Evolutionary conservation across 1,284 basidiomycete genomes (phyloP), one percentile per base, ranked within the genome.

Genomic region (Apiotrichum brassicae): DNA sequence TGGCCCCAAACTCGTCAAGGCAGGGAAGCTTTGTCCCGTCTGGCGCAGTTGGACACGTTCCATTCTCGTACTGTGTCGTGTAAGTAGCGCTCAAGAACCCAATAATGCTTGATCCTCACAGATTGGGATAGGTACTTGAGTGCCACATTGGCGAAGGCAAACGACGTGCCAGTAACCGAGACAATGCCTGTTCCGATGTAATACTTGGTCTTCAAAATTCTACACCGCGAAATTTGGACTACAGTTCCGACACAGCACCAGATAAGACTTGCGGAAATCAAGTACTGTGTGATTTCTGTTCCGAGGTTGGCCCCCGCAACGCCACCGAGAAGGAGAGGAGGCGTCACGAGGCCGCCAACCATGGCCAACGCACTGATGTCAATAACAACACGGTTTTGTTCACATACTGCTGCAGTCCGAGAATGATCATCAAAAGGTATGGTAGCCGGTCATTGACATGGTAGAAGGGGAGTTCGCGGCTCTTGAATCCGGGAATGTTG

Each of bases 121-220:
- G 46, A 49, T 45, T 63, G 61, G 13, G 37, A 20, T 9, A 63
- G 53, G 43, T 62, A 65, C 25, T 52, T 44, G 16, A 63, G 51
- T 7, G 58, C 55, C 32, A 65, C 60, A 39, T 63, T 61, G 50
- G 59, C 59, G 50, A 64, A 64, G 11, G 62, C 61, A 47, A 66
- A 65, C 19, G 56, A 57, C 16, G 63, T 62, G 18, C 63, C 63
- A 6, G 53, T 55, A 24, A 66, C 64, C 8, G 49, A 53, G 54
- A 66, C 61, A 43, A 66, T 41, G 26, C 64, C 64, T 12, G 64
- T 64, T 24, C 64, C 62, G 28, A 64, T 44, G 49, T 48, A 66
- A 51, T 61, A 66, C 5, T 45, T 50, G 1, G 60, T 60, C 33
- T 57, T 59, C 36, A 19, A 24, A 32, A 66, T 54, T 30, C 48